Percentiles rank a stretch among this genome's conserved stretches.
Evolutionary conservation across 768 basidiomycete genomes (phyloP).

Genomic region (Amanita brunnescens): DNA sequence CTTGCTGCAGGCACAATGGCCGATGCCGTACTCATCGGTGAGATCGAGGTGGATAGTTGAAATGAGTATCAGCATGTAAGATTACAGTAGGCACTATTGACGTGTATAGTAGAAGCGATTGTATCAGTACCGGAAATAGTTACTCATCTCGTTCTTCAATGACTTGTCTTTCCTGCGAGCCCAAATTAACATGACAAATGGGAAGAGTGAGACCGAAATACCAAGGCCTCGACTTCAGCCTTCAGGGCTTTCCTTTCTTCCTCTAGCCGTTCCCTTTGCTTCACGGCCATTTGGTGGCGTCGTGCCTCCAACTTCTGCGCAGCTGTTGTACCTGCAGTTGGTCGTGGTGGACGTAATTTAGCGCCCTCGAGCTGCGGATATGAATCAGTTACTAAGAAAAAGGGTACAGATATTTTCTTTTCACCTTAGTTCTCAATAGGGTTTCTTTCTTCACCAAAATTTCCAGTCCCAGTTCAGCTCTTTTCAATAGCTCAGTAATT

Average conservation of each 20-base stretch:
- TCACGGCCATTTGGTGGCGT: conserved; percentile 52
- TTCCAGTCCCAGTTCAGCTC: conserved; percentile 61
- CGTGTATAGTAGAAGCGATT: neutral
- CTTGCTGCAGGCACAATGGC: conserved; percentile 48
- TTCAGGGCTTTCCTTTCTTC: conserved; percentile 52
- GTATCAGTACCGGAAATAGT: neutral
- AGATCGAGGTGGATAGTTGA: conserved; percentile 28
- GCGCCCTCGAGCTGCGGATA: conserved; percentile 45
- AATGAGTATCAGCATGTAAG: neutral
- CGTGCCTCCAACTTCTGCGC: conserved; percentile 60
- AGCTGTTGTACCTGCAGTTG: conserved; percentile 40
- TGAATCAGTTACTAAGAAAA: neutral
- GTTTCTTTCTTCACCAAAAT: conserved; percentile 54
- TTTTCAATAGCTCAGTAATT: conserved; percentile 63
- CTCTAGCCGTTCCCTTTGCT: conserved; percentile 62
- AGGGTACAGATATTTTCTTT: neutral
- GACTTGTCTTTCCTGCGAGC: neutral
- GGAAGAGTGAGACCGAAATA: conserved; percentile 18
- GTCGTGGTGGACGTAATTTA: conserved; percentile 33
- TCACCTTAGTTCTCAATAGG: conserved; percentile 55
- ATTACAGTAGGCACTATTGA: neutral
- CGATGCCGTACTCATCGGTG: conserved; percentile 61
- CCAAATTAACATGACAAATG: neutral
- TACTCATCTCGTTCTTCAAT: neutral
- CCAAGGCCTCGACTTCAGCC: conserved; percentile 52